phyloP scores from a whole-genome alignment of 2,329 filamentous ascomycete genomes.

The Xylariales sp. region DNA sequence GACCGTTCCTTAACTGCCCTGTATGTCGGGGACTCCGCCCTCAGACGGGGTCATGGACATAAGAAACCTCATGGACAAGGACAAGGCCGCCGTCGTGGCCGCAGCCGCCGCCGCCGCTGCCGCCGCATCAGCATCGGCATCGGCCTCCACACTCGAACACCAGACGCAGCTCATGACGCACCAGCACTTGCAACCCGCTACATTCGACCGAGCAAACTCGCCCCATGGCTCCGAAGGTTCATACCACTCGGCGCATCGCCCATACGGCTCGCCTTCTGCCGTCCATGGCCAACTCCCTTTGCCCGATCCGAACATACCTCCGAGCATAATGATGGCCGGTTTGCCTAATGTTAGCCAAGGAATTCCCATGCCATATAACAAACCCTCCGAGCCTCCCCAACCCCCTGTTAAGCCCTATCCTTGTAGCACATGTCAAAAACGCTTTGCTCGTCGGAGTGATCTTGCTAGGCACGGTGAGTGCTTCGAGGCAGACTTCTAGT shows the following conservation, averaged over 20 bases:
- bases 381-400: conserved; percentile 54
- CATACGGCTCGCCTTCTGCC: conserved; percentile 64
- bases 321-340: conserved; percentile 57
- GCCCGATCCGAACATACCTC: conserved; percentile 49
- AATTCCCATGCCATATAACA: conserved; percentile 54
- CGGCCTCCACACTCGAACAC: conserved; percentile 42
- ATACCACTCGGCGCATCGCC: conserved; percentile 63
- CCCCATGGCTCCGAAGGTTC: conserved; percentile 71
- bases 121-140: conserved; percentile 38
- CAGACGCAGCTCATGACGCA: conserved; percentile 43
- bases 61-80: conserved; percentile 50
- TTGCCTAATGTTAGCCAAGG: conserved; percentile 52
- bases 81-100: conserved; percentile 45
- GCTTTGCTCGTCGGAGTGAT: conserved; percentile 93
- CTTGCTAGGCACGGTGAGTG: conserved; percentile 89
- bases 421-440: conserved; percentile 89
- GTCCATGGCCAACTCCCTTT: conserved; percentile 64
- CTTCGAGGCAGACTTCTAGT: background rate
- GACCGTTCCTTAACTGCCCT: conserved; percentile 19
- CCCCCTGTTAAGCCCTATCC: conserved; percentile 76
- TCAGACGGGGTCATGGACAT: conserved; percentile 51
- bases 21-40: conserved; percentile 51
- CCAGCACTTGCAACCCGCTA: conserved; percentile 43
- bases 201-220: conserved; percentile 66
- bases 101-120: conserved; percentile 43